Percentiles rank a stretch among this genome's conserved stretches.
Evolutionary conservation across 495 filamentous ascomycete species (phyloP).

Genomic region (Talaromyces thailandensis): DNA sequence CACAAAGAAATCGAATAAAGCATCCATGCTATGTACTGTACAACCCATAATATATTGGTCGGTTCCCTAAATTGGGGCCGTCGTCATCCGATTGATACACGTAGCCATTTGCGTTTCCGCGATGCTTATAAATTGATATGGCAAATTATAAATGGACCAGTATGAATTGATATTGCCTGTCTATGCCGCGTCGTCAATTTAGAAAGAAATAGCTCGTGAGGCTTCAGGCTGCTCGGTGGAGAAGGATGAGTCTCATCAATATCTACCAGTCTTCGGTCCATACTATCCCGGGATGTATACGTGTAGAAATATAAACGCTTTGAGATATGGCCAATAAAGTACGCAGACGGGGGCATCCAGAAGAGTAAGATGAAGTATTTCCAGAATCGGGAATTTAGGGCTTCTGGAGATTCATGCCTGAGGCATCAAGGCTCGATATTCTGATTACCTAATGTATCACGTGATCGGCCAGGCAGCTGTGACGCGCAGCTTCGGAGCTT

Average conservation of each 20-base stretch:
- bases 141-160: not conserved
- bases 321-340: not conserved
- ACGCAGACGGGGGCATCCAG: not conserved
- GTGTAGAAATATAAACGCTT: not conserved
- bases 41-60: not conserved
- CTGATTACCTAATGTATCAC: conserved; percentile 15
- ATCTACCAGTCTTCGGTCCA: not conserved
- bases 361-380: not conserved
- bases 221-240: no score
- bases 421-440: not conserved
- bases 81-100: not conserved
- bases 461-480: conserved; percentile 33
- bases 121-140: not conserved
- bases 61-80: not conserved
- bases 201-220: no score
- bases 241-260: not conserved
- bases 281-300: not conserved
- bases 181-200: not conserved
- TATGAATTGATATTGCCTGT: not conserved
- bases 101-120: not conserved
- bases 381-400: not conserved
- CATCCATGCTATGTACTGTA: no score
- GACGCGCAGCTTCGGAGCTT: conserved; percentile 34
- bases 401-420: not conserved
- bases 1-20: not conserved